Percentiles rank a stretch among this genome's conserved stretches.
Evolutionary conservation across 495 filamentous ascomycete genomes (phyloP).

Genomic region (Pyrenula massariospora): DNA sequence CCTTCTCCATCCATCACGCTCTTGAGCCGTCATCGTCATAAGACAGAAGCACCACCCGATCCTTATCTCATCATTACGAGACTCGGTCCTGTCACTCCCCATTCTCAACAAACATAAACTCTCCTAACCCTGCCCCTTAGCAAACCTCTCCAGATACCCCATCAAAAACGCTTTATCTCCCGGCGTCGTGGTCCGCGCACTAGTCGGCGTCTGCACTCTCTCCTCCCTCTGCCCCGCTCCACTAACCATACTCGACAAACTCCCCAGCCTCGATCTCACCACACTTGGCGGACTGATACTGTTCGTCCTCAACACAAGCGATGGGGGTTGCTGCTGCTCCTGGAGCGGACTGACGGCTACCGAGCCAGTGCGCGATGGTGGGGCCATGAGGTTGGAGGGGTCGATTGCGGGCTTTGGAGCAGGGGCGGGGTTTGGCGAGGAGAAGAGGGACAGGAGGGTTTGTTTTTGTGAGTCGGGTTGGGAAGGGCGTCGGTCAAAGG

Average conservation of each 20-base stretch:
- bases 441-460: constrained; percentile 56
- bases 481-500: constrained; percentile 27
- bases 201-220: constrained; percentile 32
- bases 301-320: constrained; percentile 23
- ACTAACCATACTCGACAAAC: constrained; percentile 6
- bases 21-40: too few species aligned
- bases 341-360: constrained; percentile 36
- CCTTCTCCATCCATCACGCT: too few species aligned
- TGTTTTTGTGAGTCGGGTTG: constrained; percentile 52
- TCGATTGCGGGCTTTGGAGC: constrained; percentile 16
- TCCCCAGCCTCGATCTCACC: constrained; percentile 16
- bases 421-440: constrained; percentile 32
- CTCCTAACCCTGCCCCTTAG: constrained; percentile 10
- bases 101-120: too few species aligned
- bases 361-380: constrained; percentile 20
- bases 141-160: constrained; percentile 58
- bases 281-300: constrained; percentile 28
- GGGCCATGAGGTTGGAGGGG: constrained; percentile 6
- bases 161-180: constrained; percentile 69
- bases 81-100: too few species aligned
- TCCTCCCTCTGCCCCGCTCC: constrained; percentile 19
- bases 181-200: constrained; percentile 42
- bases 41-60: too few species aligned
- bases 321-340: constrained; percentile 17
- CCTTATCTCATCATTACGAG: too few species aligned